Evolutionary conservation across 2,329 filamentous ascomycete genomes (phyloP), one percentile per base, ranked within the genome.

Genomic region (Verticillium longisporum): DNA sequence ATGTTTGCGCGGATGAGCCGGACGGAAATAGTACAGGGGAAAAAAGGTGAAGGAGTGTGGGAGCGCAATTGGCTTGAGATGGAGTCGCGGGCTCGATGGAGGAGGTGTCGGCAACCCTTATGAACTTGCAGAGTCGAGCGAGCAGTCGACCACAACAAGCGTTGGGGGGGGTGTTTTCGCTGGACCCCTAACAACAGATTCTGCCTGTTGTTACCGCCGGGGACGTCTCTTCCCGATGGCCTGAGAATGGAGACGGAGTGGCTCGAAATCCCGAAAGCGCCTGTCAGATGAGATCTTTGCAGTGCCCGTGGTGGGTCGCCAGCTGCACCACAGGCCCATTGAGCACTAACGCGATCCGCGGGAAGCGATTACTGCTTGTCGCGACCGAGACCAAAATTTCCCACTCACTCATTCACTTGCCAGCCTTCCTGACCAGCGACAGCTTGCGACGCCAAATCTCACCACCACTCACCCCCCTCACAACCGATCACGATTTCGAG

Each of bases 101-200:
- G 38, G n/a, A 14, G 34, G 45, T 18, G 45, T 53, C n/a, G 18
- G 21, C 45, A 53, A 53, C 45, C n/a, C 45, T 53, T 53, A 18
- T 53, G 45, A 53, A 26, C 45, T 53, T 31, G n/a, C 9, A 53
- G 7, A 18, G 45, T 53, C 13, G 26, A 31, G 26, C 45, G n/a
- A 18, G 9, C 45, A 21, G 45, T 21, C 18, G 45, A 26, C 5
- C 45, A 53, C 45, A 53, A 53, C 45, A 53, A 21, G 7, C 1
- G 18, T 31, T 31, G 45, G 18, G 64, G 64, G 61, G 75, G 65
- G 61, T 59, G 26, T 31, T 31, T 64, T 61, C 60, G 56, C 41
- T 41, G 53, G 63, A 63, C 63, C 63, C 63, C 15, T 60, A 36
- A 38, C 18, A 18, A 11, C 45, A 53, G 18, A 61, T 64, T 64